phyloP scores from a whole-genome alignment of 352 stramenopile species.

The Phytopythium ostracodes region DNA sequence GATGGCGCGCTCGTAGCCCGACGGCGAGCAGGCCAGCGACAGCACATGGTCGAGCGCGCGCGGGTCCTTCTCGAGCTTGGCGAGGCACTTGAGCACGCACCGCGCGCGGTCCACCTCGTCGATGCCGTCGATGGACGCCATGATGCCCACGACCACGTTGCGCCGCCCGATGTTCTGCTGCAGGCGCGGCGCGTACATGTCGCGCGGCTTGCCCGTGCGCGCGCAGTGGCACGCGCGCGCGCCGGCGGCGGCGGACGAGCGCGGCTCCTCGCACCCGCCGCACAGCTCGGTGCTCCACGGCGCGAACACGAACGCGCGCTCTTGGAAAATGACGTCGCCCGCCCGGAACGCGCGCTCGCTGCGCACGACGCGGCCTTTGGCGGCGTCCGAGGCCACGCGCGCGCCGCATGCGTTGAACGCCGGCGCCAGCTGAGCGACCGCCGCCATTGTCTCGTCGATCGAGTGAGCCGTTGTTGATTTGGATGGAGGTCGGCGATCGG shows the following conservation, averaged over 20 bases:
- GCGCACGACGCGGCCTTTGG: conserved; percentile 63
- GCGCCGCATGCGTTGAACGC: conserved; percentile 52
- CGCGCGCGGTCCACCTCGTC: conserved; percentile 66
- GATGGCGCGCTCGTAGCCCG: conserved; percentile 33
- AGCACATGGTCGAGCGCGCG: conserved; percentile 44
- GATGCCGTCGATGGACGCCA: conserved; percentile 56
- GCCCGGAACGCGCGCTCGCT: conserved; percentile 46
- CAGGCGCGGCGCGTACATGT: conserved; percentile 41
- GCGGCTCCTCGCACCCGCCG: conserved; percentile 45
- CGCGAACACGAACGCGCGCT: conserved; percentile 69
- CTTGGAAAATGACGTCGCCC: conserved; percentile 71
- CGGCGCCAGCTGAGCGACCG: conserved; percentile 18
- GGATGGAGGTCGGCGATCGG: not conserved
- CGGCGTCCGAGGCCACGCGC: conserved; percentile 37
- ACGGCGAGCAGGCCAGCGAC: conserved; percentile 26
- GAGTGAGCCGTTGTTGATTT: not conserved
- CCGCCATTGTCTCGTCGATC: conserved; percentile 24
- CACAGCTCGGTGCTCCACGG: conserved; percentile 67
- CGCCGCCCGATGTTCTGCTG: conserved; percentile 38
- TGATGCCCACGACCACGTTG: conserved; percentile 48
- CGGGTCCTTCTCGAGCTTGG: conserved; percentile 46
- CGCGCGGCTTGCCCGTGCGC: conserved; percentile 18
- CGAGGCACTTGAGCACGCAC: conserved; percentile 67
- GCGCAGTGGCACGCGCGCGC: conserved; percentile 33
- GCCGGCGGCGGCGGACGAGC: conserved; percentile 13